phyloP scores from a whole-genome alignment of 2,329 filamentous ascomycete genomes.

The Geosmithia morbida region DNA sequence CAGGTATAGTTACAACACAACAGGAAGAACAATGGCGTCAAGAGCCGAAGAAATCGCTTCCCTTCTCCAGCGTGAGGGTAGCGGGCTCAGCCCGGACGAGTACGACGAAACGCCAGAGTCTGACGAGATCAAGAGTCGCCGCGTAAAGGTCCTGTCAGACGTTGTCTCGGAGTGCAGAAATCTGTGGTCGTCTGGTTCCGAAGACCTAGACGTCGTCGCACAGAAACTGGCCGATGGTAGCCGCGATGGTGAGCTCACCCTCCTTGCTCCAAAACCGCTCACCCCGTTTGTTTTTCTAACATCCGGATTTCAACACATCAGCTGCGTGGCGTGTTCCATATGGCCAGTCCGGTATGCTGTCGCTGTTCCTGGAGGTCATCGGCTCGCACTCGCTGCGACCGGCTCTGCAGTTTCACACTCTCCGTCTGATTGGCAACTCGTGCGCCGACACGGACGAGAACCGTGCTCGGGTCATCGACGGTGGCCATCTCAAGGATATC shows the following conservation, averaged over 20 bases:
- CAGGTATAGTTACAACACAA: background rate
- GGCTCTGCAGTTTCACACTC: constrained; percentile 34
- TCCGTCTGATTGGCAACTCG: constrained; percentile 46
- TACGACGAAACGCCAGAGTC: constrained; percentile 12
- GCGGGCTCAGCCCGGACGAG: constrained; percentile 10
- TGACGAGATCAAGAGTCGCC: constrained; percentile 7
- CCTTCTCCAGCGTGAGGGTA: constrained; percentile 19
- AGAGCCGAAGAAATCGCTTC: constrained; percentile 17
- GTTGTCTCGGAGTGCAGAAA: constrained; percentile 23
- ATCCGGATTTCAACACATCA: background rate
- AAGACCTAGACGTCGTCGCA: constrained; percentile 28
- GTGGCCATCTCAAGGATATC: constrained; percentile 30
- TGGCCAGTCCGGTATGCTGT: constrained; percentile 41
- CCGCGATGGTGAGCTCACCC: constrained; percentile 32
- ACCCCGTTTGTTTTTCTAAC: too few relatives aligned
- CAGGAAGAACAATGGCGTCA: constrained; percentile 13
- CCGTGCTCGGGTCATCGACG: constrained; percentile 36
- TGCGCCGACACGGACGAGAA: constrained; percentile 52
- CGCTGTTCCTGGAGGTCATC: constrained; percentile 37
- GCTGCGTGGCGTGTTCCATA: constrained; percentile 41
- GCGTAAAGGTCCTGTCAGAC: constrained; percentile 17
- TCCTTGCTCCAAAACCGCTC: too few relatives aligned
- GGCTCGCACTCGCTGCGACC: constrained; percentile 20
- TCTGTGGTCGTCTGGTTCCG: constrained; percentile 22
- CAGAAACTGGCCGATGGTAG: constrained; percentile 41